phyloP scores from a whole-genome alignment of 345 rosid species.

The Trapa incisa region DNA sequence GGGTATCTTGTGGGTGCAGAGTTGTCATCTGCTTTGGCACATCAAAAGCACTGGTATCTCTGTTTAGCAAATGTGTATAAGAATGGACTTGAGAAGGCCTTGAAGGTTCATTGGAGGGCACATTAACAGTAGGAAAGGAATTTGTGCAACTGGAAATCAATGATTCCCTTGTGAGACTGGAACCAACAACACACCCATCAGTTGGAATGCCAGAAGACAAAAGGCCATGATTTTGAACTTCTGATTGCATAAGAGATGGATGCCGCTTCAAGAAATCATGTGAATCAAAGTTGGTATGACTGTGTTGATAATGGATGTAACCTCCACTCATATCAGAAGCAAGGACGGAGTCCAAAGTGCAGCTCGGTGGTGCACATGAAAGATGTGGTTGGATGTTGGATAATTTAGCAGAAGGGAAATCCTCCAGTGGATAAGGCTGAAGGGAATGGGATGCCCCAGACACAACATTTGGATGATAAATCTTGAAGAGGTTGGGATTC shows the following conservation, averaged over 20 bases:
- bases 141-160: conserved; percentile 15
- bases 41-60: conserved; percentile 9
- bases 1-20: conserved; percentile 16
- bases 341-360: conserved; percentile 23
- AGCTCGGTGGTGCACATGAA: conserved; percentile 14
- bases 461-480: conserved; percentile 1
- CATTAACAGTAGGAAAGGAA: conserved; percentile 16
- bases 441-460: conserved; percentile 12
- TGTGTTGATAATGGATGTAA: conserved; percentile 20
- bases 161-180: conserved; percentile 15
- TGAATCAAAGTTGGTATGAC: conserved; percentile 19
- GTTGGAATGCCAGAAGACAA: conserved; percentile 12
- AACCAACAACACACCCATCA: conserved; percentile 14
- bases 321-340: conserved; percentile 9
- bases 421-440: conserved; percentile 20
- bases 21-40: conserved; percentile 16
- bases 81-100: conserved; percentile 20
- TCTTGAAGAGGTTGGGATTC: conserved; percentile 15
- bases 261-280: conserved; percentile 18
- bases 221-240: conserved; percentile 15
- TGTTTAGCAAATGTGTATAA: conserved; percentile 14
- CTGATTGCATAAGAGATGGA: conserved; percentile 13
- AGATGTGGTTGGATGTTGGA: conserved; percentile 21
- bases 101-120: conserved; percentile 20
- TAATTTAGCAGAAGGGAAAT: conserved; percentile 24